These are phyloP conservation scores for Castanea sativa DNA, from an alignment of 306 rosid species.

Conservation along the genomic window DNA sequence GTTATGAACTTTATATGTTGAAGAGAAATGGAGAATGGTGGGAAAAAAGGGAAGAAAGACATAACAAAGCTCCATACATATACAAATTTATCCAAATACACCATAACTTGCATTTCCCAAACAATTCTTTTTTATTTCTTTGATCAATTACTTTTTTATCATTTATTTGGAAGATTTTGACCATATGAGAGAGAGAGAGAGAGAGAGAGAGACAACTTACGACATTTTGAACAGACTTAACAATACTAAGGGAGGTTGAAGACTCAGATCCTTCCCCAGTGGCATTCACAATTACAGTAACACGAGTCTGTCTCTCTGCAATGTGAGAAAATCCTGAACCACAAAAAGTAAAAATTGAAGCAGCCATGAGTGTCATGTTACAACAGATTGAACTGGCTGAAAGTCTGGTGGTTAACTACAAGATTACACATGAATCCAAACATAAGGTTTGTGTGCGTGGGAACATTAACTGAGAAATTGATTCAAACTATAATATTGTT, in stretches of 20 bases:
- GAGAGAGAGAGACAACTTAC: conserved; percentile 47
- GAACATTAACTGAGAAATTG: background rate
- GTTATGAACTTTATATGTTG: background rate
- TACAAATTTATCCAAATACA: background rate
- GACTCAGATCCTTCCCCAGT: conserved; percentile 70
- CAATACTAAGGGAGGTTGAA: conserved; percentile 60
- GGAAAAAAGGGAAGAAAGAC: background rate
- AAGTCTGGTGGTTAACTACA: conserved; percentile 1
- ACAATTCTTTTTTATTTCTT: background rate
- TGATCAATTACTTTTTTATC: background rate
- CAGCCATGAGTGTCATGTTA: conserved; percentile 4
- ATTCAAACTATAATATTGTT: background rate
- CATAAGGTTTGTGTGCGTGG: background rate
- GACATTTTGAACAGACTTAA: conserved; percentile 67
- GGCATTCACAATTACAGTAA: conserved; percentile 56
- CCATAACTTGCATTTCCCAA: background rate
- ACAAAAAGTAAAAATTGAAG: conserved; percentile 5
- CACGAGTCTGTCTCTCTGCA: conserved; percentile 43
- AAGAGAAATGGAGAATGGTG: background rate
- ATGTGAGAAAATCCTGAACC: conserved; percentile 11
- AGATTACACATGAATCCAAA: conserved; percentile 11
- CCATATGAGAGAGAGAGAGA: background rate
- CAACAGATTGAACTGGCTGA: background rate
- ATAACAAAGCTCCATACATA: background rate
- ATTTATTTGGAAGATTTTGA: background rate